Conservation (phyloP, 768 basidiomycete species). For the Suillus occidentalis region DNA sequence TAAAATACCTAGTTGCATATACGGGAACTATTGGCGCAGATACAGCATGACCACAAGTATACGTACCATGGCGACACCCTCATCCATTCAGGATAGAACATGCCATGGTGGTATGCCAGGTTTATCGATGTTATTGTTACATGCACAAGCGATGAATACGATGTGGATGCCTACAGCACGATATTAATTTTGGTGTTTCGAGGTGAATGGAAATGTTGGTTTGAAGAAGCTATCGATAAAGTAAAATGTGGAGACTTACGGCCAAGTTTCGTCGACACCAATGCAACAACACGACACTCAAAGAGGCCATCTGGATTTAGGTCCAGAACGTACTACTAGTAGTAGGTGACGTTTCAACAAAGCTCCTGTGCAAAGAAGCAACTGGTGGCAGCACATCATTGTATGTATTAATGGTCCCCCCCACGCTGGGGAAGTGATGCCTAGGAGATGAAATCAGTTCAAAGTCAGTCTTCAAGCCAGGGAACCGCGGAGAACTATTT, state of each 20-base stretch:
- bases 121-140: slow-evolving; percentile 60
- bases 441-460: background rate
- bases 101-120: slow-evolving; percentile 86
- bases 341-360: slow-evolving; percentile 91
- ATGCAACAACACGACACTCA: slow-evolving; percentile 62
- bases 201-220: too few species aligned
- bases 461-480: too few species aligned
- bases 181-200: too few species aligned
- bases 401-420: too few species aligned
- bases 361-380: slow-evolving; percentile 52
- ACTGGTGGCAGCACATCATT: slow-evolving; percentile 3
- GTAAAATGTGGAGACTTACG: slow-evolving; percentile 50
- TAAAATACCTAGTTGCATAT: background rate
- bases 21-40: background rate
- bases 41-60: background rate
- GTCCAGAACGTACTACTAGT: slow-evolving; percentile 42
- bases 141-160: slow-evolving; percentile 80
- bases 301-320: slow-evolving; percentile 84
- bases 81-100: slow-evolving; percentile 88
- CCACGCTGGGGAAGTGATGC: background rate
- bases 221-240: background rate
- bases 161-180: slow-evolving; percentile 48
- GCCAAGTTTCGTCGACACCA: slow-evolving; percentile 93
- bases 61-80: slow-evolving; percentile 81
- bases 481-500: too few species aligned